Conservation (phyloP, 2,329 filamentous ascomycete species). For the Myriosclerotinia duriaeana region DNA sequence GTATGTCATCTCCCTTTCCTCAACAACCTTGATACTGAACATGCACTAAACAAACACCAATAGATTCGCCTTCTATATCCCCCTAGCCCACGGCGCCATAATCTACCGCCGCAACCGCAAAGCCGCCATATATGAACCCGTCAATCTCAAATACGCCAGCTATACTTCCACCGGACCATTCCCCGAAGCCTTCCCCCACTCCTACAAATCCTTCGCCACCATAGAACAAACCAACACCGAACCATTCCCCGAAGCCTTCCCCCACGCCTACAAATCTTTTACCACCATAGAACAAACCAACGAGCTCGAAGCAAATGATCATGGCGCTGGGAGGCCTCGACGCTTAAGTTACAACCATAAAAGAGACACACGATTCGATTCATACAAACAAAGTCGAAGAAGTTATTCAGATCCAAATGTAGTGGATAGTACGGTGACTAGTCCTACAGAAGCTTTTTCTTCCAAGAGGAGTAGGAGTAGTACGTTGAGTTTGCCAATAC, state of each 20-base stretch:
- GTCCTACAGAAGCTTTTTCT: background rate
- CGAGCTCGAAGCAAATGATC: slow-evolving; percentile 11
- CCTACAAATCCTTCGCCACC: slow-evolving; percentile 23
- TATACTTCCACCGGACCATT: background rate
- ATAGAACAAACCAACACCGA: slow-evolving; percentile 5
- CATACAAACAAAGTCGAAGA: slow-evolving; percentile 25
- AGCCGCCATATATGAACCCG: slow-evolving; percentile 2
- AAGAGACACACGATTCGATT: slow-evolving; percentile 31
- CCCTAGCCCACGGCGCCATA: slow-evolving; percentile 34
- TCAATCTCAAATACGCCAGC: slow-evolving; percentile 9
- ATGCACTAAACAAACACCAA: background rate
- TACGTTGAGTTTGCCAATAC: slow-evolving; percentile 22
- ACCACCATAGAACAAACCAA: slow-evolving; percentile 13
- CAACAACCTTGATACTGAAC: background rate
- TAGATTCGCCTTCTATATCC: slow-evolving; percentile 34
- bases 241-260: slow-evolving; percentile 1
- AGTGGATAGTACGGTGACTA: background rate
- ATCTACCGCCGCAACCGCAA: slow-evolving; percentile 30
- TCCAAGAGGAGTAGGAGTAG: slow-evolving; percentile 15
- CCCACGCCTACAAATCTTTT: slow-evolving; percentile 21
- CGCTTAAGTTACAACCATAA: slow-evolving; percentile 30
- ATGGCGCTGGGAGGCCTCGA: background rate
- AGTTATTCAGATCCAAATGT: slow-evolving; percentile 19
- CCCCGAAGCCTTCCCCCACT: background rate
- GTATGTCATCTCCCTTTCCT: slow-evolving; percentile 22